Evolutionary conservation across 495 filamentous ascomycete genomes (phyloP).

Genomic region (Penicillium canescens): DNA sequence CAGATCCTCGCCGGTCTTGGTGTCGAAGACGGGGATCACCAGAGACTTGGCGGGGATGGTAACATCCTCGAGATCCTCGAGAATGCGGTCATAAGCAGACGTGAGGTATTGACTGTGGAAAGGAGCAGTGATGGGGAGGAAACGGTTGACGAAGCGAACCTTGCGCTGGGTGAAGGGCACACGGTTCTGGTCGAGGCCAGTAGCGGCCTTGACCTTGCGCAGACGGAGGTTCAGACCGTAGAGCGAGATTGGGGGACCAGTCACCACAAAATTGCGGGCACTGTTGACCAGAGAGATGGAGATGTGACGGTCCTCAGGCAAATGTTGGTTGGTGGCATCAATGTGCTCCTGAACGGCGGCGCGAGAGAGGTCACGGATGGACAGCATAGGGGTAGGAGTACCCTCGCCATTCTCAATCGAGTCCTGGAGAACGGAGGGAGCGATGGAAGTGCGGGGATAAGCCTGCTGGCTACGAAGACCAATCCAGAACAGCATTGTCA

Average conservation of each 20-base stretch:
- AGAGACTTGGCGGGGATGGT: conserved; percentile 66
- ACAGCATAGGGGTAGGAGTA: conserved; percentile 93
- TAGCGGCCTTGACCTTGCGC: conserved; percentile 94
- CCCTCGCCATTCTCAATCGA: conserved; percentile 94
- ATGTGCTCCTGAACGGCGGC: conserved; percentile 90
- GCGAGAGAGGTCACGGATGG: conserved; percentile 86
- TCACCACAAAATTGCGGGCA: conserved; percentile 94
- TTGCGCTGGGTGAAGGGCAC: conserved; percentile 95
- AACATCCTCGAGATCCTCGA: conserved; percentile 83
- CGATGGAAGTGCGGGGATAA: conserved; percentile 89
- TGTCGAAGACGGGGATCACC: conserved; percentile 83
- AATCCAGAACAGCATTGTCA: conserved; percentile 99
- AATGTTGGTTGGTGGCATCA: conserved; percentile 91
- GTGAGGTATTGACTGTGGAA: conserved; percentile 95
- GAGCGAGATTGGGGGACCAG: conserved; percentile 90
- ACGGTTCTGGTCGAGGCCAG: conserved; percentile 92
- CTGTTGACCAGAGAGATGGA: conserved; percentile 95
- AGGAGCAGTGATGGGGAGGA: conserved; percentile 94
- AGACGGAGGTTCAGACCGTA: conserved; percentile 93
- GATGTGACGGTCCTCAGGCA: conserved; percentile 89
- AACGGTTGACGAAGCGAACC: conserved; percentile 93
- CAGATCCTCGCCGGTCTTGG: conserved; percentile 80
- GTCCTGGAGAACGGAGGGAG: conserved; percentile 90
- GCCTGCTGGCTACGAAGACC: conserved; percentile 97
- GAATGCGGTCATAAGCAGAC: conserved; percentile 73